Evolutionary conservation across 2,329 filamentous ascomycete species (phyloP), one percentile per base, ranked within the genome.

Genomic region (Claviceps fusiformis): DNA sequence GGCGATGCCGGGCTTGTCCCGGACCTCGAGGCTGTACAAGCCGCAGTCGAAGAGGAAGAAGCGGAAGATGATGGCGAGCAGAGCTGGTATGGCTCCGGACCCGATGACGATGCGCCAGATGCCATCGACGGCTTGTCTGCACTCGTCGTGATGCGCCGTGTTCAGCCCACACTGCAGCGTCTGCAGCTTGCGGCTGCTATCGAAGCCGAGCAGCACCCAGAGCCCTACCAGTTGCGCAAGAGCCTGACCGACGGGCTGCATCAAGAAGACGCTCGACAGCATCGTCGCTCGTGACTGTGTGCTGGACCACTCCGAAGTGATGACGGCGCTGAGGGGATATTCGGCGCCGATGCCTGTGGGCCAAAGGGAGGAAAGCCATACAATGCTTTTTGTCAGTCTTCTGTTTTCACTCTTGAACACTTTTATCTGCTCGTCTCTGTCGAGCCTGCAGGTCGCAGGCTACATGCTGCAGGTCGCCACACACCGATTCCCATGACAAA

Each of bases 61-160:
- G 19, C 83, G 79, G 61, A 85, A 85, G 44, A 83, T 72, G 57
- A 84, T 80, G 59, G 83, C 82, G 9, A 86, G 70, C 13, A 82
- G 69, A 4, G 81, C 82, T 0, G 83, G 83, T 0, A 85, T 72
- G 9, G 81, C 81, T 7, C 83, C 83, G 0, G 82, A 78, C 2
- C 81, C 83, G 59, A 85, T 79, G 35, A 86, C 80, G 62, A 83
- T 83, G 50, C 83, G 75, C 82, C 83, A 86, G 59, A 84, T 80
- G 1, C 75, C 78, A 59, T 86, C 82, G 1, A 85, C 62, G 8
- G 67, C 68, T 55, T 66, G 65, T 41, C 71, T 71, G 58, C 75
- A 78, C 56, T 75, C 71, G 8, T 71, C 68, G 8, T 74, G 68
- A 58, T 77, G 63, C 6, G 70, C 62, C 1, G 61, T 67, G 59